Evolutionary conservation across 2,329 filamentous ascomycete genomes (phyloP).

Genomic region (Epichloe gansuensis): DNA sequence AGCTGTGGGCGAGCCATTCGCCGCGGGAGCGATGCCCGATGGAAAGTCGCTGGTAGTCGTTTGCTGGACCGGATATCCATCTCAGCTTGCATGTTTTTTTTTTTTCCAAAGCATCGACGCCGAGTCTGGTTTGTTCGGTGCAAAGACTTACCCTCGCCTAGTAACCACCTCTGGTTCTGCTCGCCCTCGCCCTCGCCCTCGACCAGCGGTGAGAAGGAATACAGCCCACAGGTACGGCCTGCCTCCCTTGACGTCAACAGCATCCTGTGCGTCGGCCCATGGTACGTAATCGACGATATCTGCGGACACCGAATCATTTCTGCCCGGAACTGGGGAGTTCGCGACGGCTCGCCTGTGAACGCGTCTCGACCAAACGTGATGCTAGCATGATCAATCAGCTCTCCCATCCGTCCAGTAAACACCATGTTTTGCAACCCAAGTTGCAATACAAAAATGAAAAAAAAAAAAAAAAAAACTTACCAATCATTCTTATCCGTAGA

Average conservation of each 20-base stretch:
- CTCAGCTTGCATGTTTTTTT: too few species aligned
- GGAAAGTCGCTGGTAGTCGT: constrained; percentile 20
- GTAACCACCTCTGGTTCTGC: constrained; percentile 24
- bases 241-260: constrained; percentile 29
- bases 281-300: constrained; percentile 36
- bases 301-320: constrained; percentile 27
- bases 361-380: constrained; percentile 6
- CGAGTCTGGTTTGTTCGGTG: too few species aligned
- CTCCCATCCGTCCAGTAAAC: neutral
- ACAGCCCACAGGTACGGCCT: constrained; percentile 19
- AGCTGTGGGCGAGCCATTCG: constrained; percentile 25
- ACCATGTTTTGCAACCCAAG: neutral
- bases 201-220: constrained; percentile 24
- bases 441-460: neutral
- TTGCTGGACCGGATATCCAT: constrained; percentile 12
- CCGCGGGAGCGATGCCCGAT: constrained; percentile 14
- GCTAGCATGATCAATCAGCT: constrained; percentile 1
- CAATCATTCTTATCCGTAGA: constrained; percentile 28
- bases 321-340: constrained; percentile 10
- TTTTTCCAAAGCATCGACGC: too few species aligned
- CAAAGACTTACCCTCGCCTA: constrained; percentile 21
- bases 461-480: constrained; percentile 14
- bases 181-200: constrained; percentile 13
- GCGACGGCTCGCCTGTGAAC: constrained; percentile 1
- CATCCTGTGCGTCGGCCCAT: constrained; percentile 27